phyloP scores from a whole-genome alignment of 2,329 filamentous ascomycete species.

The Colletotrichum nymphaeae region DNA sequence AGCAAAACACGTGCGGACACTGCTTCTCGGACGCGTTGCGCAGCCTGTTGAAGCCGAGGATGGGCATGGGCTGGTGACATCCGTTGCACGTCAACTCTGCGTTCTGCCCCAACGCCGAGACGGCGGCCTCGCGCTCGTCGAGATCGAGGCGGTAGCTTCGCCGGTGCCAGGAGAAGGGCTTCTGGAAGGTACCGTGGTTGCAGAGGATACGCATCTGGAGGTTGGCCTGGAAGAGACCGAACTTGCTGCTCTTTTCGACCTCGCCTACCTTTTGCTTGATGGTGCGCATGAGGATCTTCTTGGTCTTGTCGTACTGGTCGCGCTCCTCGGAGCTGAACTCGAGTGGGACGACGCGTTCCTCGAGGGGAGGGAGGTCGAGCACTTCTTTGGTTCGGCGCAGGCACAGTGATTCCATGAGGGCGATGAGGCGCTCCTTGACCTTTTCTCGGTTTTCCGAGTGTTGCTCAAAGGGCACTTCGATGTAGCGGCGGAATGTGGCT shows the following conservation, averaged over 20 bases:
- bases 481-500: slow-evolving; percentile 54
- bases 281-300: slow-evolving; percentile 49
- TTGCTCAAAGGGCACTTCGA: slow-evolving; percentile 53
- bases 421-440: slow-evolving; percentile 44
- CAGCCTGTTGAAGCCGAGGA: slow-evolving; percentile 39
- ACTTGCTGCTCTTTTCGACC: slow-evolving; percentile 48
- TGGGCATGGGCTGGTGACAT: slow-evolving; percentile 48
- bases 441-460: slow-evolving; percentile 21
- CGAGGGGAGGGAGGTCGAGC: slow-evolving; percentile 47
- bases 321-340: slow-evolving; percentile 43
- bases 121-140: slow-evolving; percentile 47
- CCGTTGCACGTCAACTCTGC: slow-evolving; percentile 42
- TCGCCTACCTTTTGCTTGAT: slow-evolving; percentile 51
- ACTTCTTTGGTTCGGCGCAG: slow-evolving; percentile 55
- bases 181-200: slow-evolving; percentile 62
- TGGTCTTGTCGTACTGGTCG: slow-evolving; percentile 51
- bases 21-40: slow-evolving; percentile 38
- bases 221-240: slow-evolving; percentile 58
- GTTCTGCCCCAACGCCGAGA: slow-evolving; percentile 37
- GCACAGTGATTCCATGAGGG: slow-evolving; percentile 51
- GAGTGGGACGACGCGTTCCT: slow-evolving; percentile 41
- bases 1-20: slow-evolving; percentile 47
- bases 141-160: slow-evolving; percentile 36
- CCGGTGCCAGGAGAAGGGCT: slow-evolving; percentile 54
- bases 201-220: slow-evolving; percentile 60